These are phyloP conservation scores for Mycena rosella DNA, from an alignment of 768 basidiomycete species.

Conservation along the genomic window DNA sequence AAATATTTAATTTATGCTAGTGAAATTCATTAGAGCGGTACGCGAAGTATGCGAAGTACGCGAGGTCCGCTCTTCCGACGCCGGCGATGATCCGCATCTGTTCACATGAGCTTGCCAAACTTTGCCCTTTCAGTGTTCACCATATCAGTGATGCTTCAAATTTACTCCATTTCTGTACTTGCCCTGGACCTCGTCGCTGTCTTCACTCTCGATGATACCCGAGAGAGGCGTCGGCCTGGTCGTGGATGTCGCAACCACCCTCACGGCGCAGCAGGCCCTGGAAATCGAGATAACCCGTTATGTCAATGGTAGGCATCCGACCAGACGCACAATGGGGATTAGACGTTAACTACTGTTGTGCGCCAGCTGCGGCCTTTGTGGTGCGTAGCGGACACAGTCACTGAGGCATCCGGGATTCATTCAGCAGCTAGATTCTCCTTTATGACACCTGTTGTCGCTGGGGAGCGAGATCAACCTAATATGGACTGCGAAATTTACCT, in stretches of 20 bases:
- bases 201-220: conserved; percentile 8
- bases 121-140: not conserved
- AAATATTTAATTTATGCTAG: no score
- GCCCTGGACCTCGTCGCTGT: conserved; percentile 20
- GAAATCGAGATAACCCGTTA: conserved; percentile 25
- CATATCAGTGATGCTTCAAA: conserved; percentile 23
- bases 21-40: no score
- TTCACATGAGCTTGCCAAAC: not conserved
- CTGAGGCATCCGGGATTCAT: not conserved
- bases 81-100: conserved; percentile 22
- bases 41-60: no score
- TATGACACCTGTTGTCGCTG: conserved; percentile 34
- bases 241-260: conserved; percentile 3
- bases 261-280: no score
- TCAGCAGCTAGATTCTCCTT: conserved; percentile 25
- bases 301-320: conserved; percentile 20
- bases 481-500: conserved; percentile 26
- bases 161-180: conserved; percentile 12
- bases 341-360: not conserved
- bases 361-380: conserved; percentile 28
- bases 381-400: conserved; percentile 11
- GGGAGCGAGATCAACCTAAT: conserved; percentile 30
- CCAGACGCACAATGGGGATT: not conserved
- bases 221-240: conserved; percentile 13
- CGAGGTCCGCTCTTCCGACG: no score